Conservation (phyloP, 1,284 basidiomycete genomes). For the Cutaneotrichosporon spelunceum region DNA sequence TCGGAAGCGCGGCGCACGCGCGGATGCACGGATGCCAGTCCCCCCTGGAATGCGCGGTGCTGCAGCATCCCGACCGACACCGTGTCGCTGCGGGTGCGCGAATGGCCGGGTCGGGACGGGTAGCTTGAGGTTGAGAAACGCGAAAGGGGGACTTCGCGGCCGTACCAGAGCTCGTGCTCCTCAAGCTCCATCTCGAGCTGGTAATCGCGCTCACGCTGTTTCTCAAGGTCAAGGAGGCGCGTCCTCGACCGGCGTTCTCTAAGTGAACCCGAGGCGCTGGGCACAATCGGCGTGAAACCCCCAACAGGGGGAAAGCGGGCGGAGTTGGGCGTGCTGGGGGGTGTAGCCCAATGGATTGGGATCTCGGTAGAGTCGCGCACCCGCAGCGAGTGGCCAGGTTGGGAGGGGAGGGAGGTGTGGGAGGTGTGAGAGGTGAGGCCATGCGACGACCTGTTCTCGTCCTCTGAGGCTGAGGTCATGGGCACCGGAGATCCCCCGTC, state of each 20-base stretch:
- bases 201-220: conserved; percentile 3
- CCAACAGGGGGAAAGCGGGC: not conserved
- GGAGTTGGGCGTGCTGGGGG: conserved; percentile 4
- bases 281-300: conserved; percentile 2
- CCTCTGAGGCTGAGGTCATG: not conserved
- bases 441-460: not conserved
- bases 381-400: not conserved
- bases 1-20: conserved; percentile 16
- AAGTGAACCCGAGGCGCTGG: conserved; percentile 1
- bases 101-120: not conserved
- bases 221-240: not conserved
- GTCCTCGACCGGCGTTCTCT: not conserved
- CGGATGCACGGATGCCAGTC: not conserved
- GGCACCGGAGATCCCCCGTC: conserved; percentile 9
- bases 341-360: conserved; percentile 14
- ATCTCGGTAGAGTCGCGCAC: not conserved
- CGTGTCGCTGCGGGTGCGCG: conserved; percentile 8
- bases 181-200: not conserved
- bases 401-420: not conserved
- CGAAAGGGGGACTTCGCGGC: not conserved
- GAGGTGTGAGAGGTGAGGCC: not conserved
- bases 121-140: not conserved
- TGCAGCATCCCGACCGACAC: conserved; percentile 2
- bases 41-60: not conserved
- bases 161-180: not conserved